Base-by-base conservation (phyloP, 2,329 filamentous ascomycete species). In the Penicillium olsonii region DNA sequence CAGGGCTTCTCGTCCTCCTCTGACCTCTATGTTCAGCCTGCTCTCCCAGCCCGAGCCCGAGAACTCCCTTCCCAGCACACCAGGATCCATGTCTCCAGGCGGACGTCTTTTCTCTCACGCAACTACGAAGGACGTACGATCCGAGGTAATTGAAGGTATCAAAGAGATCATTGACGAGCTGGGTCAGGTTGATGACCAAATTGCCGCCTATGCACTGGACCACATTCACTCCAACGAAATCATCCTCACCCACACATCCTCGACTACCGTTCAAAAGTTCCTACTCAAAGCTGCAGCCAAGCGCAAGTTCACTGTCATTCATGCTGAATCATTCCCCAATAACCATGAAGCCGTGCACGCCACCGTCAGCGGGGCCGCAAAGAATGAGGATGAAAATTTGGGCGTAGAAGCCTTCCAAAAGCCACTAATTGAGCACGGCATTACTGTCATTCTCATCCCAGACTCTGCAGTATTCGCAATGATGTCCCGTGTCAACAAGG, bases 101-200 rank as follows among this genome's bases (percentile, higher is more conserved):
- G 70, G 69, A 11, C 61, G 63, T 41, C 35, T 65, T 3, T 59
- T 64, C 15, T 62, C 63, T 7, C 62, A 68, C 22, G 53, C 56
- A 8, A 62, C 56, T 22, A 62, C 48, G 45, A 81, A 88, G 52
- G 87, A 95, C 55, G 78, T 97, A 50, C 88, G 91, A 53, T 90
- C 90, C 12, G 94, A 97, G 71, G 87, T 97, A 20, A 86, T 96
- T 57, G 89, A 94, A 62, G 94, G 92, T 35, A 96, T 99, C 63
- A 86, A 90, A 63, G 94, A 99, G 69, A 91, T 99, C 52, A 88
- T 95, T 70, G 94, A 99, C 66, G 94, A 99, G 73, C 85, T 99
- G 48, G 87, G 88, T 57, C 88, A 92, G 66, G 91, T 91, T 7
- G 94, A 96, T 67, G 90, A 95, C 65, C 91, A 96, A 71, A 95